Evolutionary conservation across 805 yeast genomes (phyloP), one percentile per base, ranked within the genome.

Genomic region (Saturnispora sanitii): DNA sequence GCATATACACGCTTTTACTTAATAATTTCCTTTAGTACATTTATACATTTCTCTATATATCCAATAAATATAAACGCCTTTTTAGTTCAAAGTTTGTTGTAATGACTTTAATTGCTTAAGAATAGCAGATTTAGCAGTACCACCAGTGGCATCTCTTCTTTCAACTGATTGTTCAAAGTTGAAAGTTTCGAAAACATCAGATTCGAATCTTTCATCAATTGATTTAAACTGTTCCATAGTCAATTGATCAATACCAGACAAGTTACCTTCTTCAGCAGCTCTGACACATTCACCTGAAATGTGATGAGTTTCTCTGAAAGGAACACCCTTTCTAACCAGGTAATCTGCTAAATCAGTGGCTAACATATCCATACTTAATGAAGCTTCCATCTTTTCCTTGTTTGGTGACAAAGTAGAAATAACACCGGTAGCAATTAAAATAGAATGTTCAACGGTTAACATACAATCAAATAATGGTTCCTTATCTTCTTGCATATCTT

Each of bases 281-380:
- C 94, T 78, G 35, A 92, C 99, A 66, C 96, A 92, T 62, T 87
- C 95, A 43, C 99, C 99, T 6, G 96, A 86, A 46, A 92, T 92
- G 62, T 92, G 97, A 66, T 92, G 99, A 1, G 98, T 92, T 66
- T 92, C 97, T 70, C 99, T 85, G 68, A 92, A 92, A 43, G 98
- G 98, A 50, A 92, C 98, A 45, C 98, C 98, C 62, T 82, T 88
- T 67, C 96, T 81, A 38, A 92, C 99, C 49, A 92, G 71, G 62
- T 92, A 92, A 62, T 92, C 99, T 31, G 99, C 99, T 52, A 92
- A 73, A 61, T 92, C 99, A 25, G 99, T 92, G 17, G 98, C 98
- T 53, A 92, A 74, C 98, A 92, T 92, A 64, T 92, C 98, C 95
- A 90, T 90, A 22, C 97, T 88, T 54, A 92, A 73, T 0, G 97